phyloP scores from a whole-genome alignment of 2,329 filamentous ascomycete genomes.

The Stromatinia cepivora region DNA sequence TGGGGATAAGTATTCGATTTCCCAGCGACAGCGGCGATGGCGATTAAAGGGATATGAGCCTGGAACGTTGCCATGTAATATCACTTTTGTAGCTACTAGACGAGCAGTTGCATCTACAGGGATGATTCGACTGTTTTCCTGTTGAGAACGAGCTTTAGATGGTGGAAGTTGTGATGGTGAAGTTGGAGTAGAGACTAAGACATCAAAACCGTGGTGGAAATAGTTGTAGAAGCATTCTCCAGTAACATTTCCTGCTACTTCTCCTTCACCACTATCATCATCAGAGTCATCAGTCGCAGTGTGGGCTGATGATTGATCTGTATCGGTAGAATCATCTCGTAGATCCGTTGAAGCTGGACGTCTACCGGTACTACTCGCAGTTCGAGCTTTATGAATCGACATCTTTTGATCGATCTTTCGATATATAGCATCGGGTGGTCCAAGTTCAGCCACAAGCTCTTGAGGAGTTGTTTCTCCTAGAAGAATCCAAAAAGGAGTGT shows the following conservation, averaged over 20 bases:
- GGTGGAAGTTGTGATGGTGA: conserved; percentile 64
- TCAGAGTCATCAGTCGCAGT: conserved; percentile 69
- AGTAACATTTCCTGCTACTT: conserved; percentile 54
- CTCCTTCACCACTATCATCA: conserved; percentile 62
- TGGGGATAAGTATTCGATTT: conserved; percentile 58
- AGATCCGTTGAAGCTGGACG: conserved; percentile 46
- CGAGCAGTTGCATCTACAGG: conserved; percentile 52
- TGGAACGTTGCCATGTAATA: conserved; percentile 91
- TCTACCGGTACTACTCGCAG: conserved; percentile 52
- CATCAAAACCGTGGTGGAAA: conserved; percentile 91
- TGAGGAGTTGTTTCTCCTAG: conserved; percentile 89
- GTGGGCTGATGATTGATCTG: conserved; percentile 72
- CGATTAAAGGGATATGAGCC: conserved; percentile 97
- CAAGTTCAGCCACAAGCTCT: conserved; percentile 85
- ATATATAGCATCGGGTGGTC: conserved; percentile 91
- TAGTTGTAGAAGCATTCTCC: conserved; percentile 95
- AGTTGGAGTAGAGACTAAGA: conserved; percentile 79
- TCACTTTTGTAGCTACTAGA: conserved; percentile 84
- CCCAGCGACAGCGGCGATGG: conserved; percentile 87
- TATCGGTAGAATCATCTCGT: conserved; percentile 63
- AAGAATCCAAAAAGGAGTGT: conserved; percentile 65
- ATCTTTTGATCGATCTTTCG: conserved; percentile 86
- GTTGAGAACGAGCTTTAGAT: conserved; percentile 40
- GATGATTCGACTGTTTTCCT: conserved; percentile 32
- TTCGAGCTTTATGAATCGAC: conserved; percentile 73